phyloP scores from a whole-genome alignment of 2,329 filamentous ascomycete species.

The Pyrenochaeta sp. region DNA sequence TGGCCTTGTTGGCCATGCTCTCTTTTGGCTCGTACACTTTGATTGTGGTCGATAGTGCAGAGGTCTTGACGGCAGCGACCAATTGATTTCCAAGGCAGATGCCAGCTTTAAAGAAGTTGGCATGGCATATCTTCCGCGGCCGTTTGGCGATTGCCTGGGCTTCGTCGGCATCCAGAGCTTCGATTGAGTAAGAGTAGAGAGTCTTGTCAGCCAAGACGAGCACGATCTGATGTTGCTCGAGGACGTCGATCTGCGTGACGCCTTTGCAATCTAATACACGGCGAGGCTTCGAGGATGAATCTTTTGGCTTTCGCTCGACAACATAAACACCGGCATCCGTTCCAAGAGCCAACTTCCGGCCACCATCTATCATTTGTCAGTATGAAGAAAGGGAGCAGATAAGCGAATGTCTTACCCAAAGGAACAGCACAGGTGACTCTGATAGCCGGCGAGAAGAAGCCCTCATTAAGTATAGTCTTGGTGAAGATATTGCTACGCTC shows the following conservation, averaged over 20 bases:
- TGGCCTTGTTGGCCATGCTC: conserved; percentile 90
- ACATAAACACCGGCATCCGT: conserved; percentile 95
- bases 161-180: conserved; percentile 86
- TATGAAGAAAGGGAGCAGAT: neutral
- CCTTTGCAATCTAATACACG: conserved; percentile 85
- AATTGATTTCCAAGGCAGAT: conserved; percentile 94
- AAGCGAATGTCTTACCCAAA: conserved; percentile 69
- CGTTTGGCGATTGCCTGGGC: conserved; percentile 77
- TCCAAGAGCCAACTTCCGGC: conserved; percentile 91
- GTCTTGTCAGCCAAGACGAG: conserved; percentile 94
- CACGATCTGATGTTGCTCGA: conserved; percentile 93
- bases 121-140: conserved; percentile 96
- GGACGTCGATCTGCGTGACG: conserved; percentile 93
- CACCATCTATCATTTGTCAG: conserved; percentile 72
- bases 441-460: conserved; percentile 89
- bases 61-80: conserved; percentile 96
- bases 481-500: conserved; percentile 77
- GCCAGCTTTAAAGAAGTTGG: conserved; percentile 97
- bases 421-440: conserved; percentile 95
- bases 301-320: conserved; percentile 88
- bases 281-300: conserved; percentile 74
- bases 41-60: conserved; percentile 91
- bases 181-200: conserved; percentile 85
- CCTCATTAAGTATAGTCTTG: conserved; percentile 75
- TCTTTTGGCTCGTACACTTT: conserved; percentile 99